Percentiles rank a stretch among this genome's conserved stretches.
Evolutionary conservation across 371 early-diverging fungal genomes (phyloP).

Genomic region (Blakeslea trispora): DNA sequence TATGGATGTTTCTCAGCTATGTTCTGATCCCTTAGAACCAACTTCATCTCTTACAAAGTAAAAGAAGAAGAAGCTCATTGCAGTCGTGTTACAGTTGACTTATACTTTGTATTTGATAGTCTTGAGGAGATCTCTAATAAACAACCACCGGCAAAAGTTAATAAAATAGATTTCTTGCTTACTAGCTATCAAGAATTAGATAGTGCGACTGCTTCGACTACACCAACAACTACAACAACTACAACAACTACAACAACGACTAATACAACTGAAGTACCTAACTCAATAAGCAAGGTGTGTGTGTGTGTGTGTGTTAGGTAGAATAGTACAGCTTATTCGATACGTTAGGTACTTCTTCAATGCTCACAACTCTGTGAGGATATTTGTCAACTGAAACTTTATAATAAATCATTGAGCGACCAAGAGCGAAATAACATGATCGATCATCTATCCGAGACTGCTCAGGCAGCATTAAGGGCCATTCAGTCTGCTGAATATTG

Average conservation of each 20-base stretch:
- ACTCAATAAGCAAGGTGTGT: neutral
- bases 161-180: slow-evolving; percentile 3
- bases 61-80: neutral
- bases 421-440: slow-evolving; percentile 17
- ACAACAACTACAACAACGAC: neutral
- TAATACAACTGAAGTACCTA: neutral
- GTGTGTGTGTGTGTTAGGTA: neutral
- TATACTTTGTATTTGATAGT: neutral
- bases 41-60: slow-evolving; percentile 5
- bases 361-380: slow-evolving; percentile 19
- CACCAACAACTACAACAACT: neutral
- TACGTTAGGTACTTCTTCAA: slow-evolving; percentile 11
- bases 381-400: slow-evolving; percentile 15
- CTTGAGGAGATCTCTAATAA: neutral
- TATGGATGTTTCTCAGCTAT: slow-evolving; percentile 20
- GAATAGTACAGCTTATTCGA: neutral
- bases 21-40: slow-evolving; percentile 10
- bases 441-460: slow-evolving; percentile 11
- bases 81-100: neutral
- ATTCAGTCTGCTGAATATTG: slow-evolving; percentile 3
- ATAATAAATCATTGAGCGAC: slow-evolving; percentile 5
- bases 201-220: neutral
- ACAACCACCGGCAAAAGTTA: neutral
- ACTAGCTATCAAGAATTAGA: neutral
- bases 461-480: neutral